Percentiles rank a stretch among this genome's conserved stretches.
Conservation (phyloP, 495 filamentous ascomycete species). For the Penicillium chermesinum region DNA sequence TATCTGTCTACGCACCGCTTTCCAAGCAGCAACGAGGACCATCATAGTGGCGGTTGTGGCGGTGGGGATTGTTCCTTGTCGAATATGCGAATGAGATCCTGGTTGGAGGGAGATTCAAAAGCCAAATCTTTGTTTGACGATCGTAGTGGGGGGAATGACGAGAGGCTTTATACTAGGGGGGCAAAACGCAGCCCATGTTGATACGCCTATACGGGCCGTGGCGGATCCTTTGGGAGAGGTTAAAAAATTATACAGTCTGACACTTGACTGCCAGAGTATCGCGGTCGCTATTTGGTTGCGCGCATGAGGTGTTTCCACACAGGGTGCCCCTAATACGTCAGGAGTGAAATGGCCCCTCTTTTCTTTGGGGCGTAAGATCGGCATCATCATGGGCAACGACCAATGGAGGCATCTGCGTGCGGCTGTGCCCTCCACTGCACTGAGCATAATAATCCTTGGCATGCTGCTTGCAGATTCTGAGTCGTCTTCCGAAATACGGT, state of each 20-base stretch:
- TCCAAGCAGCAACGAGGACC: not conserved
- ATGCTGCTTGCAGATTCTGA: not conserved
- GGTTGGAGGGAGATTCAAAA: not conserved
- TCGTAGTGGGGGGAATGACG: not conserved
- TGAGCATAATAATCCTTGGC: not conserved
- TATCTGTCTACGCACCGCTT: not conserved
- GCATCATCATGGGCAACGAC: not conserved
- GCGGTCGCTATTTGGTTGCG: not conserved
- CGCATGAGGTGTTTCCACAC: not conserved
- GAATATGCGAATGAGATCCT: not conserved
- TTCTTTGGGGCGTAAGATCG: not conserved
- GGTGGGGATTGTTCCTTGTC: not conserved
- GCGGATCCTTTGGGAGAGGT: not conserved
- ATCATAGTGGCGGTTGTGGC: not conserved
- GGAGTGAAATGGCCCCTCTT: not conserved
- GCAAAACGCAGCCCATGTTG: not conserved
- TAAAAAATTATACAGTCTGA: not conserved
- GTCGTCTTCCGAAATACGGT: not conserved
- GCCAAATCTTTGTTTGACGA: not conserved
- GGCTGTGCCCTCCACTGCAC: not conserved
- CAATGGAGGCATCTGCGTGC: not conserved
- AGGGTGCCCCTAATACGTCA: not conserved
- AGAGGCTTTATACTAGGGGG: not conserved
- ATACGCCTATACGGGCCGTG: not conserved
- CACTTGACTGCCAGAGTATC: no score